phyloP scores from a whole-genome alignment of 2,329 filamentous ascomycete species.

The Botrytis hyacinthi region DNA sequence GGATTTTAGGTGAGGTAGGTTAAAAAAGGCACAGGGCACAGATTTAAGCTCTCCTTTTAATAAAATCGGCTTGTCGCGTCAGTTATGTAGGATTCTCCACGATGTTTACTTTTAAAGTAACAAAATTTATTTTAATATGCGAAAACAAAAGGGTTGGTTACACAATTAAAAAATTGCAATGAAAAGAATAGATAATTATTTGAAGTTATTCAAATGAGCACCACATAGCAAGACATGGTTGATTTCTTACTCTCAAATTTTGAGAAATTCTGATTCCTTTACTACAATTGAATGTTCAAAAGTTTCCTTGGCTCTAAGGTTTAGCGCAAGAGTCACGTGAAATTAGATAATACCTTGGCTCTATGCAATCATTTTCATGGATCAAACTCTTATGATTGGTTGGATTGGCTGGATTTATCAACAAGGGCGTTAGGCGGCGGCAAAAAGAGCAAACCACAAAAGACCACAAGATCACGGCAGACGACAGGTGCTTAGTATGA shows the following conservation, averaged over 20 bases:
- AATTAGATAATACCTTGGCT: not conserved
- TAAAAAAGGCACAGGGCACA: slow-evolving; percentile 20
- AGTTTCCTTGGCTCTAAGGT: not conserved
- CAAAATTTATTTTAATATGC: not conserved
- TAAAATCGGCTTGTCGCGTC: slow-evolving; percentile 19
- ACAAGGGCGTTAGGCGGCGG: not conserved
- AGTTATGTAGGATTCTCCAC: slow-evolving; percentile 10
- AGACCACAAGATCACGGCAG: slow-evolving; percentile 4
- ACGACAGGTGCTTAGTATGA: not conserved
- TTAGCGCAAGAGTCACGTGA: not conserved
- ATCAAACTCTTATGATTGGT: not conserved
- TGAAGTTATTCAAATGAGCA: slow-evolving; percentile 14
- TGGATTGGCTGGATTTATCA: not conserved
- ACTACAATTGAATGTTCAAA: not conserved
- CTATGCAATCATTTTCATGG: not conserved
- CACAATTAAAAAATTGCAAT: not conserved
- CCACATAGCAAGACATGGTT: slow-evolving; percentile 15
- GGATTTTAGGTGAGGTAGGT: slow-evolving; percentile 8
- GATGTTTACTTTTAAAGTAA: not conserved
- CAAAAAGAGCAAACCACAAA: not conserved
- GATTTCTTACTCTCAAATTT: not conserved
- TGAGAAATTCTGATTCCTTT: not conserved
- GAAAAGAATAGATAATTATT: not conserved
- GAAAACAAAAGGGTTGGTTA: not conserved
- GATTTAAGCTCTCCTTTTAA: slow-evolving; percentile 22